Evolutionary conservation across 352 stramenopile genomes (phyloP), one percentile per base, ranked within the genome.

Genomic region (Phytopythium sindhum): DNA sequence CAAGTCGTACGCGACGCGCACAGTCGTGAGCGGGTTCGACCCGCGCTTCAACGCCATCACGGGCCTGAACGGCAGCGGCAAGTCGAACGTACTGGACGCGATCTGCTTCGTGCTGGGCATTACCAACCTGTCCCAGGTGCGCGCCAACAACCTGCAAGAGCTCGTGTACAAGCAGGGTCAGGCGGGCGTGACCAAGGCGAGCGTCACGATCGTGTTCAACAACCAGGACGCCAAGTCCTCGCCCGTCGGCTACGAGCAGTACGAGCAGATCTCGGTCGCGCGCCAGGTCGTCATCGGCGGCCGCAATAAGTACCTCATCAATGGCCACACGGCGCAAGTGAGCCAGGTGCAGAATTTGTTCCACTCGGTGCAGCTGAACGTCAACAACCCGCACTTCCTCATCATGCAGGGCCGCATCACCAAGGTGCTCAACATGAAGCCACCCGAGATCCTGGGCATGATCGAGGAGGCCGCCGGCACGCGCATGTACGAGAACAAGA

Each of bases 401-500:
- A 99, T 99, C 84, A 99, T 99, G 97, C 98, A 99, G 69, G 93
- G 92, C 15, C 89, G 96, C 19, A 99, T 99, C 69, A 99, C 97
- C 47, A 99, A 99, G 75, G 97, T 99, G 42, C 85, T 99, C 37
- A 99, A 99, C 76, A 99, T 99, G 98, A 99, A 99, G 74, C 97
- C 98, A 6, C 83, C 89, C 9, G 98, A 99, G 82, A 99, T 99
- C 73, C 82, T 99, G 19, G 95, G 97, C 47, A 99, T 99, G 97
- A 98, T 99, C 26, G 98, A 99, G 82, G 98, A 99, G 71, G 97
- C 98, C 1, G 97, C 97, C 7, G 98, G 98, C 26, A 99, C 98
- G 55, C 88, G 97, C 62, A 99, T 99, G 98, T 99, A 99, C 82
- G 98, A 99, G 78, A 99, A 97, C 63, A 99, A 99, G 74, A 99